Evolutionary conservation across 305 asterid species (phyloP).

Genomic region (Fraxinus paxiana): DNA sequence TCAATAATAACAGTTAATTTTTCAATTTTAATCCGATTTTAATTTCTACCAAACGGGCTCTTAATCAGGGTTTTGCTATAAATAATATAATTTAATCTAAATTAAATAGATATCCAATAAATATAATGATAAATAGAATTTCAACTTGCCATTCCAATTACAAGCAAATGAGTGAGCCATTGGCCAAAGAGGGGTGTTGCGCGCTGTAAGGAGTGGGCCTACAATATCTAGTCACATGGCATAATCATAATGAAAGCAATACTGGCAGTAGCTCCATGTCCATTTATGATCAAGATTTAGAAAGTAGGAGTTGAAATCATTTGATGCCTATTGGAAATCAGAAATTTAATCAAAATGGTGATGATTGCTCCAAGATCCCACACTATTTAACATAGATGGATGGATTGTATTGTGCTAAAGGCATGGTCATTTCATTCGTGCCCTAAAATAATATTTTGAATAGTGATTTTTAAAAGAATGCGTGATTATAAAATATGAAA

Average conservation of each 20-base stretch:
- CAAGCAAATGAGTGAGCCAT: not conserved
- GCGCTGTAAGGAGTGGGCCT: not conserved
- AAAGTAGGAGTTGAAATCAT: constrained; percentile 2
- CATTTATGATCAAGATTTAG: constrained; percentile 23
- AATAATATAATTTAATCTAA: no score
- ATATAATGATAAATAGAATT: no score
- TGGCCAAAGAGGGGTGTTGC: not conserved
- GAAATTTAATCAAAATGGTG: constrained; percentile 23
- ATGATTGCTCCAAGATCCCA: constrained; percentile 17
- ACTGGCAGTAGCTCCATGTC: not conserved
- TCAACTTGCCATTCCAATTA: not conserved
- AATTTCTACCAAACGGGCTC: no score
- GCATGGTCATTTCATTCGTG: no score
- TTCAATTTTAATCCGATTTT: no score
- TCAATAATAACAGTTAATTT: no score
- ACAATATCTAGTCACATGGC: not conserved
- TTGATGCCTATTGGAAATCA: not conserved
- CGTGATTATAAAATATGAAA: no score
- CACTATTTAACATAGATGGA: not conserved
- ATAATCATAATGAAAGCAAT: not conserved
- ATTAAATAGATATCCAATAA: not conserved
- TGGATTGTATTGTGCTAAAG: not conserved
- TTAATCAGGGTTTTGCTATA: not conserved
- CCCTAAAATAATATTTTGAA: no score
- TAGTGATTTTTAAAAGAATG: no score